Base-by-base conservation (phyloP, 1,284 basidiomycete species). In the Cystobasidiaceae sp. region DNA sequence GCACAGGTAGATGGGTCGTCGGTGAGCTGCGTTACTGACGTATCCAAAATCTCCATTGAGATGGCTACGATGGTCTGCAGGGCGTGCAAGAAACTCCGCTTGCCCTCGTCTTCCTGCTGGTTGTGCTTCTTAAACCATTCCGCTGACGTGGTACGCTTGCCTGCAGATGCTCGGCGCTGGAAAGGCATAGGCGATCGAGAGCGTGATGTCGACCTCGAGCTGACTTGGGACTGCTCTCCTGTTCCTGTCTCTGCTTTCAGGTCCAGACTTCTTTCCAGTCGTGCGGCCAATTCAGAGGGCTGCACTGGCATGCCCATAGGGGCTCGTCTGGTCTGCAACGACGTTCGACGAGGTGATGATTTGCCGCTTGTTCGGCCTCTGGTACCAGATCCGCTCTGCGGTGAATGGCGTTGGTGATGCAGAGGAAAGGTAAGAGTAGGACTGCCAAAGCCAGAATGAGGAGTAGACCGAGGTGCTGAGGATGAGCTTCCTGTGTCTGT, bases 41-140 rank as follows among this genome's bases (percentile, higher is more conserved):
- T 93, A 70, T 97, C 93, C 30, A 86, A 82, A 63, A 98, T 86
- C 72, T 97, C 94, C 46, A 93, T 94, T n/a, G 94, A 93, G 45
- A 97, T 86, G 25, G 85, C 83, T 70, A 96, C 96, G 73, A 98
- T 85, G 69, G 92, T 90, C 77, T 97, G 94, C 41, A 98, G 82
- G 13, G 88, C 86, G 30, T 83, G 81, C 84, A 96, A 89, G 79
- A 92, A 90, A n/a, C 90, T 88, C 76, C 67, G n/a, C 52, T 64
- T 64, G 25, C 56, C 61, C 11, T 49, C 61, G 3, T 64, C 52
- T 28, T 64, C 61, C 3, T n/a, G 43, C 11, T 30, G 30, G 21
- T 55, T 27, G 17, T 56, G 51, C 27, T 37, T 46, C n/a, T 43
- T 64, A 44, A 51, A 64, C 61, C 61, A 64, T 28, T 64, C 61